Percentiles rank a stretch among this genome's conserved stretches.
Evolutionary conservation across 140 eudicot species (phyloP).

Genomic region (Stevia rebaudiana): DNA sequence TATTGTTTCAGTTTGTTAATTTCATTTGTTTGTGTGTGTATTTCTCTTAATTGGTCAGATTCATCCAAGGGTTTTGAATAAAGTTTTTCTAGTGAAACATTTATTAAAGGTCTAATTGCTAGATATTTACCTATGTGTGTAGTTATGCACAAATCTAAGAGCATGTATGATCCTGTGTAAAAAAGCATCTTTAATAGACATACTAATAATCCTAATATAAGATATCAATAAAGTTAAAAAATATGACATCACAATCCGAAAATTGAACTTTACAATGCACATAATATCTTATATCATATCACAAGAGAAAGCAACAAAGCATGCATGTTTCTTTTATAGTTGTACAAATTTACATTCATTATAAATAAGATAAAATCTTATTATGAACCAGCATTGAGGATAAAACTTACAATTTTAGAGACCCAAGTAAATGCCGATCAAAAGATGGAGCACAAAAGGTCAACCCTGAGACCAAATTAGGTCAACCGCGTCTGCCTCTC

Average conservation of each 20-base stretch:
- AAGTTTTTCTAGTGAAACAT: not conserved
- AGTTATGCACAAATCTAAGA: not conserved
- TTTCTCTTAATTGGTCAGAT: not conserved
- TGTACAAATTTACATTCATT: not conserved
- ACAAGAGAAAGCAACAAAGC: not conserved
- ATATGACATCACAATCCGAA: not conserved
- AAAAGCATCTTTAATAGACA: not conserved
- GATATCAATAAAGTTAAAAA: no score
- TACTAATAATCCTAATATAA: not conserved
- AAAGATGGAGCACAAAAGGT: not conserved
- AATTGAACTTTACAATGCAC: not conserved
- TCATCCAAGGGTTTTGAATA: not conserved
- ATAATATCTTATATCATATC: not conserved
- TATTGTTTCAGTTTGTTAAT: not conserved
- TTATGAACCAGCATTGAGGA: not conserved
- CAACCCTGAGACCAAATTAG: conserved; percentile 13
- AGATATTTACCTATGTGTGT: not conserved
- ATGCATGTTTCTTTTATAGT: not conserved
- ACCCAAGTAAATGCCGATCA: not conserved
- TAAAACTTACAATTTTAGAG: conserved; percentile 1
- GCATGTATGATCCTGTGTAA: not conserved
- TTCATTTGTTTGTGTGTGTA: conserved; percentile 1
- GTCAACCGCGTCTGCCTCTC: conserved; percentile 57
- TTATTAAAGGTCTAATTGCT: not conserved
- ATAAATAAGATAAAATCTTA: not conserved